phyloP scores from a whole-genome alignment of 192 early-diverging fungal genomes.

The Backusella sp. region DNA sequence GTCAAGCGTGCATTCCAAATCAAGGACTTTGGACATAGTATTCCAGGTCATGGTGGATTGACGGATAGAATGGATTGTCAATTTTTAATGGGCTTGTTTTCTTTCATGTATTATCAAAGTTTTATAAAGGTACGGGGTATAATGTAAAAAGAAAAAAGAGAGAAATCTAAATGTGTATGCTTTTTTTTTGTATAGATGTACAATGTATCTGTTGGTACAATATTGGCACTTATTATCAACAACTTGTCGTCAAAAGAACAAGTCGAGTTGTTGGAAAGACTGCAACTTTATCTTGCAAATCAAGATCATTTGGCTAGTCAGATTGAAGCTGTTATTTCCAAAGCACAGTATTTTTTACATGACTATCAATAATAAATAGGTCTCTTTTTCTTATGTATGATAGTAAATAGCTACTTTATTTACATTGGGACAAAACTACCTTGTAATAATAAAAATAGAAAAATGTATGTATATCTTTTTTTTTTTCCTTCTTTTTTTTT shows the following conservation, averaged over 20 bases:
- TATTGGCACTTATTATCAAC: constrained; percentile 30
- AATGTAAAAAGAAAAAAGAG: background rate
- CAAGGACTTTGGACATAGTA: constrained; percentile 96
- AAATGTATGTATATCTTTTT: background rate
- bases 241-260: constrained; percentile 26
- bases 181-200: constrained; percentile 22
- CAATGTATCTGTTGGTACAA: constrained; percentile 34
- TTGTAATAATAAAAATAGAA: background rate
- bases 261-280: constrained; percentile 28
- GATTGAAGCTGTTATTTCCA: constrained; percentile 3
- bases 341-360: background rate
- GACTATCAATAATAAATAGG: background rate
- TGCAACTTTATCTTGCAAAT: constrained; percentile 33
- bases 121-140: constrained; percentile 66
- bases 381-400: background rate
- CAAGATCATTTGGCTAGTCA: constrained; percentile 17
- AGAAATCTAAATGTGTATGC: background rate
- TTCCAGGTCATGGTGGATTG: constrained; percentile 96
- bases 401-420: background rate
- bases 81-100: constrained; percentile 95
- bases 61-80: constrained; percentile 98
- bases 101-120: constrained; percentile 84
- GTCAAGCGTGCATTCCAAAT: constrained; percentile 96
- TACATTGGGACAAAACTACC: background rate
- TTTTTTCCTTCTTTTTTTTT: background rate